phyloP scores from a whole-genome alignment of 495 filamentous ascomycete genomes.

The Bryoglossum gracile region DNA sequence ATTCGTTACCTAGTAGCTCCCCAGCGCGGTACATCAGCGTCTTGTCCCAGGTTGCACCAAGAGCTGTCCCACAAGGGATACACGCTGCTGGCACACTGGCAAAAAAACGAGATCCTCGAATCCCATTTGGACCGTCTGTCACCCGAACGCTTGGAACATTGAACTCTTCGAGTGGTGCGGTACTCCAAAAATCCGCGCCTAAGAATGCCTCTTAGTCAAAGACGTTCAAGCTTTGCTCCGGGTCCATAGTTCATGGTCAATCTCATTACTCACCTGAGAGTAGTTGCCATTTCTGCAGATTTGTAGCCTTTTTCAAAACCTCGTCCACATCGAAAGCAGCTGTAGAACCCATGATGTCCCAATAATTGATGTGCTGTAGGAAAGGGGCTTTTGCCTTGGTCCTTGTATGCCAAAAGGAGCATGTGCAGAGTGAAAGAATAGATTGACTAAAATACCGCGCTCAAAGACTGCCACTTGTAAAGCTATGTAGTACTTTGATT shows the following conservation, averaged over 20 bases:
- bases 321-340: slow-evolving; percentile 52
- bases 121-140: slow-evolving; percentile 67
- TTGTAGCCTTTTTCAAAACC: slow-evolving; percentile 48
- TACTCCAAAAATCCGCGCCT: slow-evolving; percentile 69
- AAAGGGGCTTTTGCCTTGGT: no score
- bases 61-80: slow-evolving; percentile 35
- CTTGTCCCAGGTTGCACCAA: neutral
- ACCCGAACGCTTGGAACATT: slow-evolving; percentile 54
- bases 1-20: slow-evolving; percentile 55
- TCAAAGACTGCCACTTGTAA: no score
- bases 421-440: no score
- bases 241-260: no score
- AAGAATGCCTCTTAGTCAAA: no score
- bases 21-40: slow-evolving; percentile 28
- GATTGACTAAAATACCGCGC: no score
- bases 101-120: slow-evolving; percentile 62
- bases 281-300: slow-evolving; percentile 53
- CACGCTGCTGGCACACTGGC: slow-evolving; percentile 61
- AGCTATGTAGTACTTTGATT: no score
- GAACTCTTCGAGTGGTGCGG: slow-evolving; percentile 44
- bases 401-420: no score
- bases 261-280: no score
- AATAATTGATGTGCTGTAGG: no score
- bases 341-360: no score
- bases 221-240: no score